Evolutionary conservation across 768 basidiomycete species (phyloP), one percentile per base, ranked within the genome.

Genomic region (Rhizopogon rudus): DNA sequence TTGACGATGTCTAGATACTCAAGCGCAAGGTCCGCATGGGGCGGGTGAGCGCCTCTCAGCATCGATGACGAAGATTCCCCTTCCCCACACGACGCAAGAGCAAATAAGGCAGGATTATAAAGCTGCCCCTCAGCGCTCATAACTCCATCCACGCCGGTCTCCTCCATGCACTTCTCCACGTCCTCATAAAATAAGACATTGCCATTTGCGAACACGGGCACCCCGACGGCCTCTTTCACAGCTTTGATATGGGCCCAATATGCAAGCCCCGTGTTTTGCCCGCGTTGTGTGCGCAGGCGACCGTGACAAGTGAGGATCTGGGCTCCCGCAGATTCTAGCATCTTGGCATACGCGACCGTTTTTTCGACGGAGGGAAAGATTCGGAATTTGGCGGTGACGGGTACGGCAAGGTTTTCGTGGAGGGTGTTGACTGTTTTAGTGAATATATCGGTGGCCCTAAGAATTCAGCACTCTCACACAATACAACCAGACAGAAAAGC

Each of bases 121-220:
- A 99, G 75, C 59, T 95, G 87, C 0, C 92, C 95, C 73, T 97
- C 97, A 1, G 95, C 97, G 42, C 84, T 87, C 94, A 98, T 97
- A 55, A 98, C 86, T 0, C 84, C 96, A 63, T 97, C 93, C 6
- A 84, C 88, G 13, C 93, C 92, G 0, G 97, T 99, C 48, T 82
- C 81, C 22, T 81, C 79, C 33, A 99, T 73, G 68, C 94, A 98
- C 10, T 76, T 73, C 50, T 79, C 77, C 45, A 98, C 81, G 69
- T 98, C 95, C n/a, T 83, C 78, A 43, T 87, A 81, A 68, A 86
- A 92, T 12, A 98, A 83, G 56, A 98, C 83, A 68, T 98, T 98
- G 29, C 97, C 97, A 69, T 99, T 99, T 0, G 96, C 95, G 67
- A 99, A 91, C 4, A 99, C 94, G 3, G 95, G 96, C 0, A 99